Evolutionary conservation across 73 alveolate species (phyloP), one percentile per base, ranked within the genome.

Genomic region (Paramecium sonneborni): DNA sequence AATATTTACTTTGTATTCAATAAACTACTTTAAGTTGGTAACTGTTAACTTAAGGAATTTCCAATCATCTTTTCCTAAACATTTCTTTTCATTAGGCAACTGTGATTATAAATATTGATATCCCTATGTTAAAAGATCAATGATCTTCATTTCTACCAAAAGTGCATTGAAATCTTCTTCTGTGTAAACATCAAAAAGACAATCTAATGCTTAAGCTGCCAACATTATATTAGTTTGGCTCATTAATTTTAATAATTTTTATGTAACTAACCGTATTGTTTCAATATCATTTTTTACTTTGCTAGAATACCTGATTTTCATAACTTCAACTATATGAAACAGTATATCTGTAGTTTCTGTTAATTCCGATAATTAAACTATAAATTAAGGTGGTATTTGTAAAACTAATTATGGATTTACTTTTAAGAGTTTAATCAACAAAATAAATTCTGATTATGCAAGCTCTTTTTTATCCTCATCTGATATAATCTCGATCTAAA

Each of bases 121-220:
- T 39, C 90, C 90, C 18, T 79, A 43, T 21, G 46, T 23, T 35
- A 79, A 79, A 5, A 79, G 30, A 15, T 39, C 48, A 20, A 79
- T 7, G 14, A 79, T 39, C 23, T 79, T 43, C 90, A 41, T 39
- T 39, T 46, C 74, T n/a, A 43, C 90, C 41, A 79, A 46, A 9
- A 79, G 28, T 10, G 2, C 5, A 43, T 79, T 79, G 15, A n/a
- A 79, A 18, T 79, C 90, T 23, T 79, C 90, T 14, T 79, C 90
- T 79, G 90, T 79, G 41, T 79, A 79, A 2, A 79, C 90, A 44
- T 79, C 90, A 23, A 79, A 79, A 21, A 79, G 55, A 79, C 90
- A 79, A 43, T 79, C 90, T 46, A 79, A 79, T 12, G 90, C 69
- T 21, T 79, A 39, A 43, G 90, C 90, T 20, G 72, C 72, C 23